Percentiles rank a stretch among this genome's conserved stretches.
Conservation (phyloP, 2,329 filamentous ascomycete species). For the Pseudohalonectria lignicola region DNA sequence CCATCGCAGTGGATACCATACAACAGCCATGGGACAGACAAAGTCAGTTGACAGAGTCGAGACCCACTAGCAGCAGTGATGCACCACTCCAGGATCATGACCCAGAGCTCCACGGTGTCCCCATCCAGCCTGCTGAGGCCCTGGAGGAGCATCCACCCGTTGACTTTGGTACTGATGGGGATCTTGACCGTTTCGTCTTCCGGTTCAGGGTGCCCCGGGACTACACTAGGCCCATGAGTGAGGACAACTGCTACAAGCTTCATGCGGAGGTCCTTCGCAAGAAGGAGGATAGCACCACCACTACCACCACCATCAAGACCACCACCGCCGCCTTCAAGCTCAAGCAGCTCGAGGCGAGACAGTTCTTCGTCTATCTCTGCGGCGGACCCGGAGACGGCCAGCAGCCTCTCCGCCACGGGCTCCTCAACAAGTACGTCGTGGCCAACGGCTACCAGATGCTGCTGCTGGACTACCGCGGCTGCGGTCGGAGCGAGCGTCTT, state of each 20-base stretch:
- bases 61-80: too few relatives aligned
- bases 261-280: background rate
- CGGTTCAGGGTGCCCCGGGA: slow-evolving; percentile 6
- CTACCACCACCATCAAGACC: background rate
- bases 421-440: slow-evolving; percentile 46
- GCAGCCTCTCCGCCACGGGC: slow-evolving; percentile 5
- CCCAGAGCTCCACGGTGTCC: too few relatives aligned
- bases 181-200: slow-evolving; percentile 2
- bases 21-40: too few relatives aligned
- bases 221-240: slow-evolving; percentile 3
- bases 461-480: slow-evolving; percentile 62
- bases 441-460: slow-evolving; percentile 57
- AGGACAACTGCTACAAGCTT: background rate
- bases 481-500: slow-evolving; percentile 53
- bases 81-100: too few relatives aligned
- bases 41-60: too few relatives aligned
- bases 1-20: too few relatives aligned
- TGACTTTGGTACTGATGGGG: too few relatives aligned
- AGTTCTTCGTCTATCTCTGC: slow-evolving; percentile 45
- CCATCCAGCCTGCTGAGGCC: too few relatives aligned
- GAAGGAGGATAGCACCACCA: background rate
- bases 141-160: too few relatives aligned
- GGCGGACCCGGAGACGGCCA: slow-evolving; percentile 56
- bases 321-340: background rate
- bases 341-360: background rate